These are phyloP conservation scores for Eutrema japonicum DNA, from an alignment of 345 rosid genomes.

Conservation along the genomic window DNA sequence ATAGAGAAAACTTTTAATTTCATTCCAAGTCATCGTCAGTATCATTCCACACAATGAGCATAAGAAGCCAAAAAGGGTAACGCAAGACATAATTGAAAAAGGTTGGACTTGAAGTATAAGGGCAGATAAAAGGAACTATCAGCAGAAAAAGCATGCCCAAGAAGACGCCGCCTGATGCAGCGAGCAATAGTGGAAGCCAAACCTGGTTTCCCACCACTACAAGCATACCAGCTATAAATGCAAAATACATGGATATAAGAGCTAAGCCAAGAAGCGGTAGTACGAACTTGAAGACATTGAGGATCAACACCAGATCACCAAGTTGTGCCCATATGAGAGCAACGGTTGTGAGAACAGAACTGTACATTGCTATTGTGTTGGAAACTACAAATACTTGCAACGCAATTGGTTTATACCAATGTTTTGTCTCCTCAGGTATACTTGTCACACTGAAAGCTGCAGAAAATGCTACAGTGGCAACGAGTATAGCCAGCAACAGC, in stretches of 20 bases:
- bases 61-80: conserved; percentile 16
- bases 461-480: conserved; percentile 23
- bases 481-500: conserved; percentile 12
- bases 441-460: conserved; percentile 21
- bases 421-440: not conserved
- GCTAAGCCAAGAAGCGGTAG: conserved; percentile 13
- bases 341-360: conserved; percentile 10
- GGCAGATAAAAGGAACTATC: conserved; percentile 14
- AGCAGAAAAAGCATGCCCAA: not conserved
- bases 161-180: not conserved
- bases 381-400: conserved; percentile 13
- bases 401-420: not conserved
- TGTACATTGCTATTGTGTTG: conserved; percentile 21
- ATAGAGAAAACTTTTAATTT: not conserved
- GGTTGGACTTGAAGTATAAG: not conserved
- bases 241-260: not conserved
- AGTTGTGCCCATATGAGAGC: conserved; percentile 35
- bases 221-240: conserved; percentile 19
- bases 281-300: conserved; percentile 4
- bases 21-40: conserved; percentile 22
- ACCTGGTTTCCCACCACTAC: conserved; percentile 7
- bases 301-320: conserved; percentile 18
- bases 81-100: conserved; percentile 8
- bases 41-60: conserved; percentile 25
- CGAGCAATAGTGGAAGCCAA: conserved; percentile 9